phyloP scores from a whole-genome alignment of 148 eudicot genomes.

The Rhododendron kiyosumense region DNA sequence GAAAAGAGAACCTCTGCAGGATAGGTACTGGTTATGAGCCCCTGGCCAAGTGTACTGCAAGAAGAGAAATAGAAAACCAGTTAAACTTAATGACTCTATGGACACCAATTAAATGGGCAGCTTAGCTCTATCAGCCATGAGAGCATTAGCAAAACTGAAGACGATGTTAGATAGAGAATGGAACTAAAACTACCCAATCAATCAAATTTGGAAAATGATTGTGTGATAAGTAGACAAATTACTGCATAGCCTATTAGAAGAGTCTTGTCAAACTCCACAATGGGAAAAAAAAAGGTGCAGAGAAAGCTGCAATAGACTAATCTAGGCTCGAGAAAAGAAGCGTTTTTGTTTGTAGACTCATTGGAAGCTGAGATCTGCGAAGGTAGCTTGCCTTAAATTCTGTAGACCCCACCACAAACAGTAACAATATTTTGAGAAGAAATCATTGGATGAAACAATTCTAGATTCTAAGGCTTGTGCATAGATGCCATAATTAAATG shows the following conservation, averaged over 20 bases:
- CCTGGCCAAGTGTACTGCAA: slow-evolving; percentile 62
- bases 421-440: slow-evolving; percentile 50
- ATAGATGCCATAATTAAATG: slow-evolving; percentile 54
- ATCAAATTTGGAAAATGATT: neutral
- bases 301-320: neutral
- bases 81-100: neutral
- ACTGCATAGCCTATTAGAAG: neutral
- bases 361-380: neutral
- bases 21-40: slow-evolving; percentile 53
- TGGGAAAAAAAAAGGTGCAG: neutral
- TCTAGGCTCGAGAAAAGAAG: neutral
- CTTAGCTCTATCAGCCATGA: neutral
- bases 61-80: slow-evolving; percentile 4
- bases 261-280: neutral
- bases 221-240: neutral
- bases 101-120: neutral
- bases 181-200: neutral
- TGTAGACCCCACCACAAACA: slow-evolving; percentile 78
- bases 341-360: neutral
- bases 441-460: slow-evolving; percentile 32
- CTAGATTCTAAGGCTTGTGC: slow-evolving; percentile 35
- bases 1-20: slow-evolving; percentile 51
- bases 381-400: slow-evolving; percentile 45
- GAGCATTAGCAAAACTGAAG: neutral
- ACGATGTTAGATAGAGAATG: neutral